phyloP scores from a whole-genome alignment of 768 basidiomycete genomes.

The Rhodocollybia butyracea region DNA sequence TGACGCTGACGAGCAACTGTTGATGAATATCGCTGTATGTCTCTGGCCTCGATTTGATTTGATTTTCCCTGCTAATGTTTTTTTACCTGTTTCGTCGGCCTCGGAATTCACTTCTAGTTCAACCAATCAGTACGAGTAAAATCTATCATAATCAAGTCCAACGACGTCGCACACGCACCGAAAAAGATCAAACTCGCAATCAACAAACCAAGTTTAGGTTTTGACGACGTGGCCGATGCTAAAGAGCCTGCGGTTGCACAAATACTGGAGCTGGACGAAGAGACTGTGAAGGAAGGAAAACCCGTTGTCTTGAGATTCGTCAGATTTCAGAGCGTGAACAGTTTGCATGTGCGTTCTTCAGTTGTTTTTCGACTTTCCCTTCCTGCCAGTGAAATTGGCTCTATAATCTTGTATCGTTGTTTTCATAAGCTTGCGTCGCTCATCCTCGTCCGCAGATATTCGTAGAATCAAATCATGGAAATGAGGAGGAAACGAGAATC shows the following conservation, averaged over 20 bases:
- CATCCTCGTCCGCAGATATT: conserved; percentile 50
- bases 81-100: neutral
- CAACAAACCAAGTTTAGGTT: conserved; percentile 59
- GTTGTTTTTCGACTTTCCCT: no score
- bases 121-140: conserved; percentile 66
- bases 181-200: conserved; percentile 58
- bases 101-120: conserved; percentile 42
- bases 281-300: conserved; percentile 40
- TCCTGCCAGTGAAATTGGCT: no score
- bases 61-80: neutral
- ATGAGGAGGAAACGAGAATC: conserved; percentile 61
- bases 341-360: conserved; percentile 64
- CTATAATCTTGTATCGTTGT: no score
- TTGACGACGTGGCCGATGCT: conserved; percentile 60
- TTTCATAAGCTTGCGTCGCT: no score
- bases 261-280: conserved; percentile 47
- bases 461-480: conserved; percentile 63
- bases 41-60: neutral
- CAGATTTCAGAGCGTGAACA: conserved; percentile 66
- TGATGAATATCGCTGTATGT: conserved; percentile 65
- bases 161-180: conserved; percentile 44
- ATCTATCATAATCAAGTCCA: conserved; percentile 49
- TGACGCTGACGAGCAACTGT: conserved; percentile 71
- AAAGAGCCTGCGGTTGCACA: conserved; percentile 52
- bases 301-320: conserved; percentile 58